phyloP scores from a whole-genome alignment of 2,329 filamentous ascomycete species.

The Penicillium psychrosexuale region DNA sequence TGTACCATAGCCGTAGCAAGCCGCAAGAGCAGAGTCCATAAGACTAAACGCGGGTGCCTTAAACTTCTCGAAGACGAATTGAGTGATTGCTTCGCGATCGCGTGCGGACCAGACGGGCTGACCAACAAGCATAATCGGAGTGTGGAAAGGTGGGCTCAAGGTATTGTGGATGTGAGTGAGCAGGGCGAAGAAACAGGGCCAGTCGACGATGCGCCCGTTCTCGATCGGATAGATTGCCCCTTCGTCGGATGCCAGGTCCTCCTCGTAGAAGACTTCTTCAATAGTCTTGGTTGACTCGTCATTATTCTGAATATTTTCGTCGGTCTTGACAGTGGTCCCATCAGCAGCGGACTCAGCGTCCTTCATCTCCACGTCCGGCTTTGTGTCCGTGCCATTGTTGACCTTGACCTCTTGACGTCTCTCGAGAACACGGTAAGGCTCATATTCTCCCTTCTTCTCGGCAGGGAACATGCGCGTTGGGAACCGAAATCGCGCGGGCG shows the following conservation, averaged over 20 bases:
- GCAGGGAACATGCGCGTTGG: slow-evolving; percentile 89
- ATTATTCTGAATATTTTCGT: slow-evolving; percentile 24
- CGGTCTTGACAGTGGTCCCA: slow-evolving; percentile 22
- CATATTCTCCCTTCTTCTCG: slow-evolving; percentile 72
- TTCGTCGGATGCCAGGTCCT: slow-evolving; percentile 82
- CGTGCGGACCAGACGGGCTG: slow-evolving; percentile 87
- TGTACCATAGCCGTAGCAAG: slow-evolving; percentile 75
- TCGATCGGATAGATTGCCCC: slow-evolving; percentile 83
- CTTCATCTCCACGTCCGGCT: slow-evolving; percentile 46
- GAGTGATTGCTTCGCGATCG: slow-evolving; percentile 81
- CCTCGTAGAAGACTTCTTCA: slow-evolving; percentile 67
- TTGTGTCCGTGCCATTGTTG: slow-evolving; percentile 29
- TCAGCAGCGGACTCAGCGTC: slow-evolving; percentile 34
- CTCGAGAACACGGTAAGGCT: slow-evolving; percentile 75
- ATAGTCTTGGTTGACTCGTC: slow-evolving; percentile 34
- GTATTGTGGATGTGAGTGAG: slow-evolving; percentile 88
- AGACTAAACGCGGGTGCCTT: slow-evolving; percentile 89
- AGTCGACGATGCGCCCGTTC: slow-evolving; percentile 81
- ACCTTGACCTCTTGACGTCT: slow-evolving; percentile 31
- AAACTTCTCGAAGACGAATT: slow-evolving; percentile 97
- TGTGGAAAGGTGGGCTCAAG: slow-evolving; percentile 88
- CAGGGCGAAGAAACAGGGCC: slow-evolving; percentile 90
- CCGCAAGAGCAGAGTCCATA: slow-evolving; percentile 83
- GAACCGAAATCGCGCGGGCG: slow-evolving; percentile 80
- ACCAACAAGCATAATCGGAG: slow-evolving; percentile 83